These are phyloP conservation scores for Colletotrichum tamarilloi DNA, from an alignment of 2,329 filamentous ascomycete genomes.

Conservation along the genomic window DNA sequence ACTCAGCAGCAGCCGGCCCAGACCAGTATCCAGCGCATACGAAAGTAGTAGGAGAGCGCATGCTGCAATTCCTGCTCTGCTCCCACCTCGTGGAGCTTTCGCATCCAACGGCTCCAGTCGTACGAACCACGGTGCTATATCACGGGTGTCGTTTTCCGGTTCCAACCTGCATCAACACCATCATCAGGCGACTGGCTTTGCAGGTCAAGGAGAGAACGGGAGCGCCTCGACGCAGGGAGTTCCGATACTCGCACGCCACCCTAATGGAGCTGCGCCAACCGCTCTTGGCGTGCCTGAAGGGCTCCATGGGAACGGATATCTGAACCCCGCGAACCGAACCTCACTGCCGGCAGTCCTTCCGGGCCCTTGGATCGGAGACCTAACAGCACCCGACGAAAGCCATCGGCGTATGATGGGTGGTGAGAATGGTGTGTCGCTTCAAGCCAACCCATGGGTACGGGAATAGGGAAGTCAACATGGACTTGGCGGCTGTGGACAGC, in stretches of 20 bases:
- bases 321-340: conserved; percentile 8
- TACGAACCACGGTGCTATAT: neutral
- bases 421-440: neutral
- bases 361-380: conserved; percentile 6
- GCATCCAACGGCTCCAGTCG: neutral
- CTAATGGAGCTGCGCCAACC: neutral
- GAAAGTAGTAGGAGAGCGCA: conserved; percentile 12
- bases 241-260: neutral
- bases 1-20: conserved; percentile 4
- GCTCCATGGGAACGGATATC: neutral
- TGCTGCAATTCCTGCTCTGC: neutral
- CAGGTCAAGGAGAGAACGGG: neutral
- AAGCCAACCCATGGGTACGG: conserved; percentile 1
- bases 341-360: conserved; percentile 19
- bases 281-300: neutral
- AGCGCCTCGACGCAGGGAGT: neutral
- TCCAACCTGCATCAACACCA: neutral
- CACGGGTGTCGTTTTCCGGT: neutral
- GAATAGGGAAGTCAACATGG: conserved; percentile 3
- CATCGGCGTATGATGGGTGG: conserved; percentile 1
- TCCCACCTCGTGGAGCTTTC: neutral
- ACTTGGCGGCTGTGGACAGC: too few species aligned
- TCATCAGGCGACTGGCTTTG: conserved; percentile 6
- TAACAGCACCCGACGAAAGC: neutral
- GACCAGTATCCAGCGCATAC: conserved; percentile 2